Evolutionary conservation across 495 filamentous ascomycete species (phyloP), one percentile per base, ranked within the genome.

Genomic region (Annulohypoxylon moriforme): DNA sequence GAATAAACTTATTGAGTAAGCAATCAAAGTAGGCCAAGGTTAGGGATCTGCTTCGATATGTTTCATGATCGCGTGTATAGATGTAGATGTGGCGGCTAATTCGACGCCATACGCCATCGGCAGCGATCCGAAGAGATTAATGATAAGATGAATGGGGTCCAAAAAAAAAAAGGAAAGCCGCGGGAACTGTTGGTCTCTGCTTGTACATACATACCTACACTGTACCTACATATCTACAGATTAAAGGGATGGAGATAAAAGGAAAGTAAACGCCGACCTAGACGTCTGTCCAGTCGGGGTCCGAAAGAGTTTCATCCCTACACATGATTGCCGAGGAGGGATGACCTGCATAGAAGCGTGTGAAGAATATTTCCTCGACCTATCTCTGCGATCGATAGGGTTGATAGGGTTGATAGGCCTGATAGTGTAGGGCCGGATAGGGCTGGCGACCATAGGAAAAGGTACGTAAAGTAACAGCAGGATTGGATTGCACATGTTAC

Each of bases 301-400:
- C 69, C 50, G 34, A 14, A 61, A 16, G 42, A 57, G 49, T 55
- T 58, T 67, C 40, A 27, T 33, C 46, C 3, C 24, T 36, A 56
- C 50, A 55, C 18, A 40, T 42, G 49, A 61, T 55, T 68, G 57
- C 65, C 70, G 61, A 65, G 52, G n/a, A 65, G 55, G 50, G 62
- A 73, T 69, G 71, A 73, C 66, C 62, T 73, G 71, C 71, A 73
- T 73, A 25, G 71, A 73, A 73, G 61, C 34, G 38, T 44, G 60
- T 20, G 50, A 67, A 57, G 65, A 73, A 68, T 34, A 33, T 29
- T 66, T 46, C 66, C 47, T 46, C 33, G 9, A 3, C 55, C 13
- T 24, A 27, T 49, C 13, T 62, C 40, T n/a, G 52, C 47, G 40
- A 11, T 57, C 56, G 52, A 64, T 59, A 29, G 14, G 14, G 22